Evolutionary conservation across 2,329 filamentous ascomycete species (phyloP), one percentile per base, ranked within the genome.

Genomic region (Rutstroemia sp.): DNA sequence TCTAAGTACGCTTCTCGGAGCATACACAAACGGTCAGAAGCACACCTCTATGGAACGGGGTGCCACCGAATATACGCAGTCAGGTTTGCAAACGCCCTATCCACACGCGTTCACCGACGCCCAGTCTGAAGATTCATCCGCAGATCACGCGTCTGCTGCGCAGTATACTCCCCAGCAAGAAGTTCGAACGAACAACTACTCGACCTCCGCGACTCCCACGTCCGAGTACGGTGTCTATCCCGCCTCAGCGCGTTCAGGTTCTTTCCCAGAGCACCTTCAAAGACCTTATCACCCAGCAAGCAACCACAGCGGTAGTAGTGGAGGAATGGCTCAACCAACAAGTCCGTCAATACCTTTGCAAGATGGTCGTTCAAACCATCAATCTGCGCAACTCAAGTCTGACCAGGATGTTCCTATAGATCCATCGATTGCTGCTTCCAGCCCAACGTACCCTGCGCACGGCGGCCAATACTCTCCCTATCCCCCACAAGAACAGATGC

Each of bases 351-450:
- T 90, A 81, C 81, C 87, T 85, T 79, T 89, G 79, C 82, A 85
- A 82, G 88, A 91, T 90, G 88, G 79, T 73, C 78, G 79, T 70
- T 55, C 52, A 55, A 86, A 79, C 81, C 84, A 88, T 86, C 86
- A 86, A 78, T 80, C 82, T 77, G 79, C 81, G 73, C 79, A 83
- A 80, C 81, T 86, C 77, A 92, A 90, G 76, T 95, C 92, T 96
- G 89, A 96, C 90, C 83, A 82, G 83, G 87, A 90, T 85, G 85
- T 95, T 79, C 90, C 90, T 87, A 92, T 95, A 96, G 92, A 96
- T 95, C 91, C 92, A 70, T 95, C 91, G 74, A 96, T 96, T 73
- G 88, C 91, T 74, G 86, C 89, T 69, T 88, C 90, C 71, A 96
- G 90, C 80, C 92, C 92, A 59, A 92, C 90, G 68, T 96, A 95